phyloP scores from a whole-genome alignment of 768 basidiomycete genomes.

The Tulasnella sp. region DNA sequence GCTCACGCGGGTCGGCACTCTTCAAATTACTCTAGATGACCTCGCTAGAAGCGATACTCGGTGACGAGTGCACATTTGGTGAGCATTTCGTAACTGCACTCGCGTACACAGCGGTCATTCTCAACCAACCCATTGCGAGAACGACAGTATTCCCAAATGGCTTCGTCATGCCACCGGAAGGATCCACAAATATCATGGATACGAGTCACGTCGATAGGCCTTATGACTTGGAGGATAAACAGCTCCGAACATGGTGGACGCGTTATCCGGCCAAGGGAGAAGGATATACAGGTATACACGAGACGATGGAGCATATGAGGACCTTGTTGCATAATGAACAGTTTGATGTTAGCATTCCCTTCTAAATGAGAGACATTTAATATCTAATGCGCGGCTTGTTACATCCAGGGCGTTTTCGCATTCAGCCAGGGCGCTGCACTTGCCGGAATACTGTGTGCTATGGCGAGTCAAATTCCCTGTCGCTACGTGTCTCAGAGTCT shows the following conservation, averaged over 20 bases:
- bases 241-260: conserved; percentile 65
- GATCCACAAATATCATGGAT: neutral
- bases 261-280: conserved; percentile 41
- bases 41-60: too few species aligned
- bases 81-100: too few species aligned
- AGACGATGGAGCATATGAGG: conserved; percentile 42
- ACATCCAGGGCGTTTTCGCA: conserved; percentile 65
- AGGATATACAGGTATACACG: conserved; percentile 43
- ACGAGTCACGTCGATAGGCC: too few species aligned
- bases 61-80: too few species aligned
- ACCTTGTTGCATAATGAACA: conserved; percentile 45
- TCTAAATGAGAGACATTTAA: neutral
- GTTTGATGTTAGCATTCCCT: conserved; percentile 47
- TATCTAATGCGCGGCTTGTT: neutral
- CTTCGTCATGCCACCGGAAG: neutral
- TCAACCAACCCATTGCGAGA: too few species aligned
- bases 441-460: conserved; percentile 55
- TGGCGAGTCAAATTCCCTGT: conserved; percentile 38
- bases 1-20: too few species aligned
- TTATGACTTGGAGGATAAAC: conserved; percentile 32
- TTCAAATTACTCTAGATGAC: too few species aligned
- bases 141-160: neutral
- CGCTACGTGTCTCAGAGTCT: neutral
- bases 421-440: conserved; percentile 77
- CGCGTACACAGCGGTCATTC: too few species aligned